Base-by-base conservation (phyloP, 2,329 filamentous ascomycete genomes). In the Pseudocercospora musae region DNA sequence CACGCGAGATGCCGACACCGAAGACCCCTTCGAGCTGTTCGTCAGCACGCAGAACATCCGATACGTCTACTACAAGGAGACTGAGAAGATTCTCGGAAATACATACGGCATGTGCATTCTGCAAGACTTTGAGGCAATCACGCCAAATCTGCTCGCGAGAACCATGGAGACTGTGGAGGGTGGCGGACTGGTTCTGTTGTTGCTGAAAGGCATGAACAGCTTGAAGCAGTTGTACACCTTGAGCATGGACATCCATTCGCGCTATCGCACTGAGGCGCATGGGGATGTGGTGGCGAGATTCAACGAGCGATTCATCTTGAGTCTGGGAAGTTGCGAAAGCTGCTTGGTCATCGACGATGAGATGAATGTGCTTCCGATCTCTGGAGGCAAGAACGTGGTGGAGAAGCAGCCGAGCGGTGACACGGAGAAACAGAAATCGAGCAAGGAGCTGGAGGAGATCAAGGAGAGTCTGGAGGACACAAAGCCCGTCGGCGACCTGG, bases 51-150 rank as follows among this genome's bases (percentile, higher is more conserved):
- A 98, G 80, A 92, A 97, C 78, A 96, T 99, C 76, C 90, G 95
- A 77, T 99, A 99, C 85, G 92, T 95, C 62, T 99, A 96, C 84
- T 99, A 99, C 83, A 99, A 99, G 80, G 95, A 99, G 81, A 98
- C 95, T 27, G 95, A 99, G 73, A 98, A 97, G 83, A 97, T 99
- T 74, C 79, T 98, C 60, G 95, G 95, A 76, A 96, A 98, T 77
- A 99, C 95, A 48, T 99, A 95, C 75, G 94, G 94, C 75, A 97
- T 97, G 91, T 97, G 92, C 76, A 96, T 99, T 68, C 80, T 99
- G 70, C 95, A 99, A 77, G 95, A 99, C 75, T 99, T 99, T 72
- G 95, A 99, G 78, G 95, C 93, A 44, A 86, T 99, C 69, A 99
- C 95, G 9, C 95, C 95, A n/a, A 99, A 99, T 74, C 84, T 97